These are phyloP conservation scores for Amaranthus cruentus DNA, from an alignment of 148 eudicot genomes.

Conservation along the genomic window DNA sequence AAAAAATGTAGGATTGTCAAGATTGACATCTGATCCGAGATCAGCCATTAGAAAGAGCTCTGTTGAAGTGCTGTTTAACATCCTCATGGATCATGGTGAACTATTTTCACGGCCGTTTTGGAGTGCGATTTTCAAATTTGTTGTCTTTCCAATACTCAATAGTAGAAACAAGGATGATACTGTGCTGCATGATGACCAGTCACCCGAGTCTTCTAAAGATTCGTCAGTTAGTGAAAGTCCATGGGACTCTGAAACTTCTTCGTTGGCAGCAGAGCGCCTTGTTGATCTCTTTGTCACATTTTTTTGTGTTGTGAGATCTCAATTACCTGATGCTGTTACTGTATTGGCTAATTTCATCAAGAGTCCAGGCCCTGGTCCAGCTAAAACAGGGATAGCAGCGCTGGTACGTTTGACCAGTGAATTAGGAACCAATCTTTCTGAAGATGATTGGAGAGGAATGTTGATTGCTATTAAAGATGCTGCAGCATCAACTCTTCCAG, in stretches of 20 bases:
- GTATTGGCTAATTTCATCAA: conserved; percentile 52
- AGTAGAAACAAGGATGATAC: conserved; percentile 35
- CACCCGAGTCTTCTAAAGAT: conserved; percentile 32
- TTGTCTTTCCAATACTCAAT: conserved; percentile 73
- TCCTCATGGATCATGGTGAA: conserved; percentile 95
- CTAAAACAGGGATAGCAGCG: conserved; percentile 69
- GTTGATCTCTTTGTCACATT: conserved; percentile 68
- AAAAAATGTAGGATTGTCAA: conserved; percentile 65
- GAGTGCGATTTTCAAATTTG: conserved; percentile 58
- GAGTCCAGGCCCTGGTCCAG: conserved; percentile 63
- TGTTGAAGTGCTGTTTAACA: conserved; percentile 92
- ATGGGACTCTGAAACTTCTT: conserved; percentile 83
- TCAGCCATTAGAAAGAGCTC: conserved; percentile 84
- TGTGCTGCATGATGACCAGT: conserved; percentile 27
- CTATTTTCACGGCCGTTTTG: conserved; percentile 81
- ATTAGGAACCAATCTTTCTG: conserved; percentile 56
- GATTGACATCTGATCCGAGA: conserved; percentile 86
- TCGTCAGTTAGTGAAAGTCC: conserved; percentile 33
- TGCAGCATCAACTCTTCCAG: conserved; percentile 58
- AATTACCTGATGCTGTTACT: conserved; percentile 54
- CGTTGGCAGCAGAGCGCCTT: conserved; percentile 68
- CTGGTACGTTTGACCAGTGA: conserved; percentile 71
- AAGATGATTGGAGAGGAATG: conserved; percentile 82
- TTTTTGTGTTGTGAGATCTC: conserved; percentile 56
- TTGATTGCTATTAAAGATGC: conserved; percentile 72